Evolutionary conservation across 139 green algal genomes (phyloP).

Genomic region (Ettlia oleoabundans): DNA sequence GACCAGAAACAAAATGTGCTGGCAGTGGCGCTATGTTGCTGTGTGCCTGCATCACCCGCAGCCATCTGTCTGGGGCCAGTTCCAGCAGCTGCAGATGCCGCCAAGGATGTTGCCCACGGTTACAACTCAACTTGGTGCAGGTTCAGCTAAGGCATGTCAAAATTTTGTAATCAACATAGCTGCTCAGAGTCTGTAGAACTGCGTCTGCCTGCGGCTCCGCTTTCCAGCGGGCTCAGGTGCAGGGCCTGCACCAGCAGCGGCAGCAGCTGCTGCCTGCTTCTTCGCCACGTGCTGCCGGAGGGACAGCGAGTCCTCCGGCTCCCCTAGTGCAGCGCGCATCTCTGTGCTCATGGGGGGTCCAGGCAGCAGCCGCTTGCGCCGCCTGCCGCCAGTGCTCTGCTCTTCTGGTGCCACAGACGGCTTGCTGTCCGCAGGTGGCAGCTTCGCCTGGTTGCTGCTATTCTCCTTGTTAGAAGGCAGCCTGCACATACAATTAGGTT

Average conservation of each 20-base stretch:
- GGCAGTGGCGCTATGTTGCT: too few species aligned
- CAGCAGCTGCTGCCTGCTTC: neutral
- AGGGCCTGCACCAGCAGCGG: neutral
- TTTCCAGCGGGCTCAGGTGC: neutral
- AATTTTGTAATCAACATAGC: too few species aligned
- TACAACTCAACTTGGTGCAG: too few species aligned
- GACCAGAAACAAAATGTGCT: too few species aligned
- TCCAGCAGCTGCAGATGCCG: neutral
- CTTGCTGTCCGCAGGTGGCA: constrained; percentile 1
- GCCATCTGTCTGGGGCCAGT: neutral
- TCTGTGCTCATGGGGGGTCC: constrained; percentile 1
- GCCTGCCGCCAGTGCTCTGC: neutral
- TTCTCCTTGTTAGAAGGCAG: neutral
- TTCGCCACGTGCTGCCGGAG: neutral
- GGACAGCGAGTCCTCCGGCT: neutral
- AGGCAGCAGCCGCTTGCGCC: constrained; percentile 29
- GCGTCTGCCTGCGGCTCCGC: constrained; percentile 19
- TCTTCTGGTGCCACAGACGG: neutral
- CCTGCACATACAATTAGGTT: neutral
- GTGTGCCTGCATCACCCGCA: too few species aligned
- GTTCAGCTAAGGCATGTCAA: too few species aligned
- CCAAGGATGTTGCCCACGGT: neutral
- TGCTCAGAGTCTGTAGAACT: constrained; percentile 29
- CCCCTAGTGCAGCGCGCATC: constrained; percentile 31
- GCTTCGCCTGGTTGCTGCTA: neutral